Percentiles rank a stretch among this genome's conserved stretches.
Evolutionary conservation across 2,329 filamentous ascomycete species (phyloP).

Genomic region (Arachnomyces sp.): DNA sequence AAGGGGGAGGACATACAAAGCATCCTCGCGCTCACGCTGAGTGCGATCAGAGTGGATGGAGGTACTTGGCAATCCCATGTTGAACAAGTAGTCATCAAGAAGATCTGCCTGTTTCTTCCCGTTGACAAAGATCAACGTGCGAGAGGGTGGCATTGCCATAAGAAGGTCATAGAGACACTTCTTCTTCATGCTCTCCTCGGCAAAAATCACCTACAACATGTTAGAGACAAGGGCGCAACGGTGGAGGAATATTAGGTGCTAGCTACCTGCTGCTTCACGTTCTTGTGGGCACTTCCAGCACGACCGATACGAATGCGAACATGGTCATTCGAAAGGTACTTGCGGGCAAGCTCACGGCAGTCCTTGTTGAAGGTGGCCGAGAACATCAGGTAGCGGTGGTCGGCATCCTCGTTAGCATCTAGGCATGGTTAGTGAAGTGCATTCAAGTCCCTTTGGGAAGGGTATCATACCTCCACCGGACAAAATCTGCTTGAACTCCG

Average conservation of each 20-base stretch:
- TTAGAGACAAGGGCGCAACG: constrained; percentile 8
- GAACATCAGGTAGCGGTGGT: constrained; percentile 70
- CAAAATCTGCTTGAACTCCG: constrained; percentile 67
- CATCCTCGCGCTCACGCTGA: constrained; percentile 84
- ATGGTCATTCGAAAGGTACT: constrained; percentile 65
- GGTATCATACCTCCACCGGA: constrained; percentile 62
- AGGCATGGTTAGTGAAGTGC: constrained; percentile 8
- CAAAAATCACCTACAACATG: constrained; percentile 49
- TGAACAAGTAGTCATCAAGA: constrained; percentile 80
- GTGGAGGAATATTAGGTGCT: neutral
- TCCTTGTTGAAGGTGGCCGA: constrained; percentile 86
- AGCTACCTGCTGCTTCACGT: constrained; percentile 64
- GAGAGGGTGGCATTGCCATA: constrained; percentile 57
- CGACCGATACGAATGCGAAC: constrained; percentile 80
- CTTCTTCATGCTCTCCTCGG: constrained; percentile 59
- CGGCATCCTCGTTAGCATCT: constrained; percentile 67
- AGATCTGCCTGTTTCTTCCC: constrained; percentile 68
- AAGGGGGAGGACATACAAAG: constrained; percentile 49
- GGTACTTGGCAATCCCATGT: constrained; percentile 67
- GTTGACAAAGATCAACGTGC: constrained; percentile 88
- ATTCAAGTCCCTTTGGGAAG: constrained; percentile 6
- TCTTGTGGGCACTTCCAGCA: constrained; percentile 69
- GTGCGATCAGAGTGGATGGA: constrained; percentile 84
- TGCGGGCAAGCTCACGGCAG: constrained; percentile 65
- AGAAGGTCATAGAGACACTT: constrained; percentile 65